Conservation (phyloP, 2,329 filamentous ascomycete species). For the Botrytis tulipae region DNA sequence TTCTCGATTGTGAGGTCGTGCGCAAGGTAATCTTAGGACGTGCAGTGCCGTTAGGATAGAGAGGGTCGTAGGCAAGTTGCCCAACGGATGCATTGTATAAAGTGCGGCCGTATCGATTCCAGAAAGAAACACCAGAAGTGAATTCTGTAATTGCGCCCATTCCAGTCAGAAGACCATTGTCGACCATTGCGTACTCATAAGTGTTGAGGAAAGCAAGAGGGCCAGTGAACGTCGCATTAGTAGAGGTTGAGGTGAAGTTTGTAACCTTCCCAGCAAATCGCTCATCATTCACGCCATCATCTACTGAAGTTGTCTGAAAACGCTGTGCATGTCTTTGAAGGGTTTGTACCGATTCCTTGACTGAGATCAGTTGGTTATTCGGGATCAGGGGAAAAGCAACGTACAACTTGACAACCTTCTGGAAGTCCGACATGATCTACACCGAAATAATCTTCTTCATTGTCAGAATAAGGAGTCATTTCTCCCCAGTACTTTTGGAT, state of each 20-base stretch:
- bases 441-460: slow-evolving; percentile 47
- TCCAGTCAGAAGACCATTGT: slow-evolving; percentile 46
- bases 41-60: slow-evolving; percentile 46
- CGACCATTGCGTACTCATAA: slow-evolving; percentile 49
- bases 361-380: not conserved
- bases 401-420: slow-evolving; percentile 51
- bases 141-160: slow-evolving; percentile 52
- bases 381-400: not conserved
- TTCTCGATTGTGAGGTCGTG: slow-evolving; percentile 54
- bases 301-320: slow-evolving; percentile 44
- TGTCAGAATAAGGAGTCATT: slow-evolving; percentile 48
- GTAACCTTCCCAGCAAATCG: slow-evolving; percentile 49
- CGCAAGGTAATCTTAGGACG: slow-evolving; percentile 51
- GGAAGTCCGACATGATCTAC: slow-evolving; percentile 49
- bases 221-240: slow-evolving; percentile 43
- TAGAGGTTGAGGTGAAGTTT: slow-evolving; percentile 45
- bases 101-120: slow-evolving; percentile 53
- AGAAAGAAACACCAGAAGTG: slow-evolving; percentile 49
- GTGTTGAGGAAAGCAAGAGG: slow-evolving; percentile 52
- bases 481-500: slow-evolving; percentile 46
- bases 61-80: slow-evolving; percentile 49
- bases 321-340: slow-evolving; percentile 56
- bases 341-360: slow-evolving; percentile 44
- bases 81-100: slow-evolving; percentile 50
- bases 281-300: slow-evolving; percentile 51